A percentile compares a stretch with the other conserved stretches of the same genome.
Conservation (phyloP, 2,329 filamentous ascomycete species). For the Sclerotinia sclerotiorum region DNA sequence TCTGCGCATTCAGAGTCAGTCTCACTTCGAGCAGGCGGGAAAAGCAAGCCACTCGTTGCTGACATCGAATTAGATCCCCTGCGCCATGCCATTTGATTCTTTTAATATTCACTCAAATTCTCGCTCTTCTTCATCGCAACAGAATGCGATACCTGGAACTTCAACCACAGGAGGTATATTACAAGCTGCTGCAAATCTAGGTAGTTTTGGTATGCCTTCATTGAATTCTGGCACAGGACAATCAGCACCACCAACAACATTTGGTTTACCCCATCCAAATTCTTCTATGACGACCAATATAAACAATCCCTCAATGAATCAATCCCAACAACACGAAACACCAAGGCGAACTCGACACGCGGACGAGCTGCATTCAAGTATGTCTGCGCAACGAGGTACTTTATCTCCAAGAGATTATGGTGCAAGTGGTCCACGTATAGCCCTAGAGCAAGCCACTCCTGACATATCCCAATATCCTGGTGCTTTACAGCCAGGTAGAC, state of each 20-base stretch:
- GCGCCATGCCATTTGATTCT: conserved; percentile 26
- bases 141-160: conserved; percentile 31
- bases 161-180: conserved; percentile 35
- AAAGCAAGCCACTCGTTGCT: conserved; percentile 7
- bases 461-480: conserved; percentile 55
- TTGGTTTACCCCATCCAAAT: conserved; percentile 30
- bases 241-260: conserved; percentile 37
- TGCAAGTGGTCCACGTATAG: conserved; percentile 53
- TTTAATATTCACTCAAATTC: conserved; percentile 31
- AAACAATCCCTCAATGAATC: conserved; percentile 43
- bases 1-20: not conserved
- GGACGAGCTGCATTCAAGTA: conserved; percentile 51
- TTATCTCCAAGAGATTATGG: conserved; percentile 48
- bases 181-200: conserved; percentile 38
- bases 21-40: not conserved
- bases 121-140: conserved; percentile 31
- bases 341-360: conserved; percentile 51
- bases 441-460: conserved; percentile 57
- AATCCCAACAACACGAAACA: conserved; percentile 50
- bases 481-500: conserved; percentile 59
- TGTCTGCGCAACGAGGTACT: conserved; percentile 35
- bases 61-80: not conserved
- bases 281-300: conserved; percentile 31
- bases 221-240: conserved; percentile 39
- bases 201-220: conserved; percentile 36